Conservation (phyloP, 257 asterid species). For the Linaria vulgaris region DNA sequence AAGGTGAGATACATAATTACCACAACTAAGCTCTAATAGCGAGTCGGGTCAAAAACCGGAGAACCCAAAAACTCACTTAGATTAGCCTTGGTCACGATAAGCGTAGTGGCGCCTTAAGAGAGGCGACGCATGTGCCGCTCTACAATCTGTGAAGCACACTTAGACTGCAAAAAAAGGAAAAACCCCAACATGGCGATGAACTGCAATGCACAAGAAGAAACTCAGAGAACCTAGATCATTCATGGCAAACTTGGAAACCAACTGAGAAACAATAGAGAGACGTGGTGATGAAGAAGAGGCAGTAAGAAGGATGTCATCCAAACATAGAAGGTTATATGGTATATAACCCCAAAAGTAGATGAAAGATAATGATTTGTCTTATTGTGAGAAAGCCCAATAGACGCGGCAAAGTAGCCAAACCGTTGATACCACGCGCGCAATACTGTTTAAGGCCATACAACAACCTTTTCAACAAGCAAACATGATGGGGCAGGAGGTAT, state of each 20-base stretch:
- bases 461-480: background rate
- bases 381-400: background rate
- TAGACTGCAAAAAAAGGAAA: background rate
- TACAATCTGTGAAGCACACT: background rate
- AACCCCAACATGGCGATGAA: background rate
- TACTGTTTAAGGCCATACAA: background rate
- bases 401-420: background rate
- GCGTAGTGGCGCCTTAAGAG: background rate
- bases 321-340: background rate
- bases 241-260: background rate
- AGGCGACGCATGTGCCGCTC: background rate
- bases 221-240: background rate
- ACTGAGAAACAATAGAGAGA: background rate
- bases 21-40: background rate
- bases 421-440: background rate
- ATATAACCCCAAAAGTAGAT: background rate
- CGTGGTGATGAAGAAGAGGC: background rate
- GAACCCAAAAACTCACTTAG: background rate
- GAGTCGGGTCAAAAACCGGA: background rate
- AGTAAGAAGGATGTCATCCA: background rate
- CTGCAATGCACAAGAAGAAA: background rate
- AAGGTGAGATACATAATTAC: background rate
- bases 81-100: background rate
- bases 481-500: background rate
- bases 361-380: too few relatives aligned